A percentile compares a stretch with the other conserved stretches of the same genome.
Evolutionary conservation across 148 eudicot genomes (phyloP).

Genomic region (Rhododendron williamsianum): DNA sequence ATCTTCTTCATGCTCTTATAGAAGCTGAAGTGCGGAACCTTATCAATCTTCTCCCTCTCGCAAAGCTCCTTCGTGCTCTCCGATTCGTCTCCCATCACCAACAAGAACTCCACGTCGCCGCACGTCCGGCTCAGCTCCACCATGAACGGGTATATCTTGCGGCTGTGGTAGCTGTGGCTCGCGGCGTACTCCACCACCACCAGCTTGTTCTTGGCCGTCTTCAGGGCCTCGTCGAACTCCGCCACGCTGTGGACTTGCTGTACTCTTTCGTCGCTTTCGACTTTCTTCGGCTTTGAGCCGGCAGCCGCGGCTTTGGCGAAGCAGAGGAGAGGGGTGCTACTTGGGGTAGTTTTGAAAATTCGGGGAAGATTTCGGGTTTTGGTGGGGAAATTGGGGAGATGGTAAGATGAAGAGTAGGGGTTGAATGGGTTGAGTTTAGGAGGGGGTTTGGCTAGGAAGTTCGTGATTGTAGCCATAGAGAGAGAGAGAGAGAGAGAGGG

Average conservation of each 20-base stretch:
- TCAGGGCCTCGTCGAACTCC: constrained; percentile 69
- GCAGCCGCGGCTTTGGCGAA: constrained; percentile 25
- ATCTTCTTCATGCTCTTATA: constrained; percentile 82
- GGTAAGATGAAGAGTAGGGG: constrained; percentile 2
- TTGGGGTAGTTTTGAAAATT: not conserved
- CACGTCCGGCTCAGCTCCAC: constrained; percentile 72
- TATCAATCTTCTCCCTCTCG: constrained; percentile 50
- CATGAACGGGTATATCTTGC: constrained; percentile 82
- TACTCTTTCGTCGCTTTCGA: constrained; percentile 40
- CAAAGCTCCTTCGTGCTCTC: constrained; percentile 49
- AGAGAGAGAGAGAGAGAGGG: not conserved
- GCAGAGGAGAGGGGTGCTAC: not conserved
- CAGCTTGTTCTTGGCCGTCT: constrained; percentile 52
- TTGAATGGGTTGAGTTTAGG: constrained; percentile 19
- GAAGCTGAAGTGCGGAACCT: constrained; percentile 81
- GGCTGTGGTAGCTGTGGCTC: constrained; percentile 40
- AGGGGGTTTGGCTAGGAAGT: constrained; percentile 33
- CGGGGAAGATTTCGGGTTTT: not conserved
- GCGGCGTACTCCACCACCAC: constrained; percentile 88
- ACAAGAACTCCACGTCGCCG: constrained; percentile 73
- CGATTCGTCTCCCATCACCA: constrained; percentile 84
- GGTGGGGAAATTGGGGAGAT: not conserved
- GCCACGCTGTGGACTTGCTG: constrained; percentile 50
- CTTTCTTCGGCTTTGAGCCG: not conserved
- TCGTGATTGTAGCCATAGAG: constrained; percentile 37